These are phyloP conservation scores for Parascedosporium putredinis DNA, from an alignment of 2,329 filamentous ascomycete species.

Conservation along the genomic window DNA sequence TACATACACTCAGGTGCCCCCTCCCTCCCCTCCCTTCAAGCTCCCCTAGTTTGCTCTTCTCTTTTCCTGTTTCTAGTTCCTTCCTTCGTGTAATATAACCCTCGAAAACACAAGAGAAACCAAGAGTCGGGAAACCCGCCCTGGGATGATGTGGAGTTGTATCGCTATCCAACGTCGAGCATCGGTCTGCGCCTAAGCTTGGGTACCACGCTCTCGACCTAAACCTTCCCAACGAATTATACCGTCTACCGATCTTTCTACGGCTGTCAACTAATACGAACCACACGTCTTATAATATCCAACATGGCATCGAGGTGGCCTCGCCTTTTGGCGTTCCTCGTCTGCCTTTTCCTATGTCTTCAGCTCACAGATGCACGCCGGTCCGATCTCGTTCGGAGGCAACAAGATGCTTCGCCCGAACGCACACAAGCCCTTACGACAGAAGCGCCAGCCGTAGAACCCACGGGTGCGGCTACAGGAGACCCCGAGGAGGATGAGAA, in stretches of 20 bases:
- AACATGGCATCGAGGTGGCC: slow-evolving; percentile 7
- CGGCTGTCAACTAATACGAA: too few species aligned
- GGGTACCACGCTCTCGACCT: not conserved
- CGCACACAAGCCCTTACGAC: not conserved
- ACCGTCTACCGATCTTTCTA: not conserved
- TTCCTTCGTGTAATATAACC: too few species aligned
- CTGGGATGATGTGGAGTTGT: not conserved
- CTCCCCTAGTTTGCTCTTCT: not conserved
- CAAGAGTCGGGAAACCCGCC: not conserved
- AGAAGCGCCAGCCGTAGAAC: not conserved
- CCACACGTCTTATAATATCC: not conserved
- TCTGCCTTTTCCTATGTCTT: slow-evolving; percentile 28
- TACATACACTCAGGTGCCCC: not conserved
- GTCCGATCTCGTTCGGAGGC: slow-evolving; percentile 21
- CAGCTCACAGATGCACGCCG: slow-evolving; percentile 26
- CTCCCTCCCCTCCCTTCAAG: not conserved
- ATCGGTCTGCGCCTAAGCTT: not conserved
- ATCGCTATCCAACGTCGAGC: not conserved
- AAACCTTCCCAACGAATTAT: not conserved
- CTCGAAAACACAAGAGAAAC: too few species aligned
- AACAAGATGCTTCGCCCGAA: slow-evolving; percentile 16
- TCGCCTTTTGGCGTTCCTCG: slow-evolving; percentile 14
- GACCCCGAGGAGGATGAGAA: not conserved
- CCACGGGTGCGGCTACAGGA: not conserved
- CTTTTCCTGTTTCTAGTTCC: not conserved